phyloP scores from a whole-genome alignment of 768 basidiomycete species.

The Albatrellus ellisii region DNA sequence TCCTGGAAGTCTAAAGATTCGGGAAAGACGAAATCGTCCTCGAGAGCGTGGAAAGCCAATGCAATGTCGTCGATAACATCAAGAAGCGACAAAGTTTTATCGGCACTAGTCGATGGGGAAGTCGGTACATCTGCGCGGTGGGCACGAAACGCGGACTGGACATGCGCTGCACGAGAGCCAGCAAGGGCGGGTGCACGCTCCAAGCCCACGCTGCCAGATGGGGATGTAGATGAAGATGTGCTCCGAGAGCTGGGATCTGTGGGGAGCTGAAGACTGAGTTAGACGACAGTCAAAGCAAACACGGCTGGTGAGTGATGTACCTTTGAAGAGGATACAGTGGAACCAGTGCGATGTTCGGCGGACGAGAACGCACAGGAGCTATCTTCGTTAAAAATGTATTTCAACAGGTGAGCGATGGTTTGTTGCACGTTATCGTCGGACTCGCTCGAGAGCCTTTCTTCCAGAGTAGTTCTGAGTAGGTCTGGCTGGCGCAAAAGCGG shows the following conservation, averaged over 20 bases:
- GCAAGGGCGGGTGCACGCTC: slow-evolving; percentile 5
- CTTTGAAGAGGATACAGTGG: too few species aligned
- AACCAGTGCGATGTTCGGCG: too few species aligned
- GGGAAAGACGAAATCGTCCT: slow-evolving; percentile 4
- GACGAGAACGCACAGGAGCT: too few species aligned
- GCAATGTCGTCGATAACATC: slow-evolving; percentile 4
- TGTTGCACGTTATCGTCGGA: neutral
- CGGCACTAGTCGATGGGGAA: neutral
- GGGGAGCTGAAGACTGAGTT: too few species aligned
- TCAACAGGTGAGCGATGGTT: neutral
- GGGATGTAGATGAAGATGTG: neutral
- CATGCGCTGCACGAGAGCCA: slow-evolving; percentile 5
- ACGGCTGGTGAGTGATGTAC: neutral
- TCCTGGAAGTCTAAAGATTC: slow-evolving; percentile 6
- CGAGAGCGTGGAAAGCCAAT: slow-evolving; percentile 2
- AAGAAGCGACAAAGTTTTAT: neutral
- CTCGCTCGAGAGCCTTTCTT: neutral
- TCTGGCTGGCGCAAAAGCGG: too few species aligned
- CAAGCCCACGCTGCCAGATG: slow-evolving; percentile 5
- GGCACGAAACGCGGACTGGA: slow-evolving; percentile 8
- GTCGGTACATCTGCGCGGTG: slow-evolving; percentile 4
- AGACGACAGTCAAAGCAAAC: too few species aligned
- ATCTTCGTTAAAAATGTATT: neutral
- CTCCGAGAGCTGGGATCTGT: neutral
- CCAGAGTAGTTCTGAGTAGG: neutral